Evolutionary conservation across 192 early-diverging fungal genomes (phyloP).

Genomic region (Umbelopsis ramanniana): DNA sequence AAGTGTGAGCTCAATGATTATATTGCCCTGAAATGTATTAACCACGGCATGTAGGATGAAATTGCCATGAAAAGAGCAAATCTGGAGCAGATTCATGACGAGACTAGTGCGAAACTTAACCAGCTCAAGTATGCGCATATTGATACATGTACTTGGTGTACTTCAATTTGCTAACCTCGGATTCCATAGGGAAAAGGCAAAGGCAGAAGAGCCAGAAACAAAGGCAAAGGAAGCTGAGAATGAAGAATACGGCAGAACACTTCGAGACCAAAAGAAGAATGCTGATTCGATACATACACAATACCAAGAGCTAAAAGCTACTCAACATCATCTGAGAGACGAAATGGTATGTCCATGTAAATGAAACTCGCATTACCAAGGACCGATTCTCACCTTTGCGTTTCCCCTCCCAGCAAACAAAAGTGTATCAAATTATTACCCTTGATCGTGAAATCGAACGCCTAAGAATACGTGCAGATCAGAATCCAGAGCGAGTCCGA

Average conservation of each 20-base stretch:
- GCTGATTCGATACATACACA: conserved; percentile 5
- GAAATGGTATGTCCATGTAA: neutral
- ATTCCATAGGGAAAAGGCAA: neutral
- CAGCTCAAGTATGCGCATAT: neutral
- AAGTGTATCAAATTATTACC: conserved; percentile 6
- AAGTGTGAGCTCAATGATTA: neutral
- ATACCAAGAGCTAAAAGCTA: conserved; percentile 7
- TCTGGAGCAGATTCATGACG: conserved; percentile 13
- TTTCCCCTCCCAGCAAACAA: neutral
- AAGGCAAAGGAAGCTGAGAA: conserved; percentile 2
- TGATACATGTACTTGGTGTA: neutral
- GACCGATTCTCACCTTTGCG: neutral
- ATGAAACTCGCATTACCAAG: neutral
- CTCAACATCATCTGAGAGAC: conserved; percentile 11
- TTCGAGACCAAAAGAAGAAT: conserved; percentile 2
- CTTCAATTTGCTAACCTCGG: neutral
- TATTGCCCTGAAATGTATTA: neutral
- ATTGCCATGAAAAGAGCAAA: conserved; percentile 6
- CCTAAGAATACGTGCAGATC: conserved; percentile 11
- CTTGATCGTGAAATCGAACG: conserved; percentile 18
- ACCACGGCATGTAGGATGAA: neutral
- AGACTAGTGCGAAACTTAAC: neutral
- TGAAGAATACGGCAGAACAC: conserved; percentile 2
- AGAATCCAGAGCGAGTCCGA: conserved; percentile 14
- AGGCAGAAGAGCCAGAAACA: conserved; percentile 12